Base-by-base conservation (phyloP, 257 asterid species). In the Solanum chmielewskii region DNA sequence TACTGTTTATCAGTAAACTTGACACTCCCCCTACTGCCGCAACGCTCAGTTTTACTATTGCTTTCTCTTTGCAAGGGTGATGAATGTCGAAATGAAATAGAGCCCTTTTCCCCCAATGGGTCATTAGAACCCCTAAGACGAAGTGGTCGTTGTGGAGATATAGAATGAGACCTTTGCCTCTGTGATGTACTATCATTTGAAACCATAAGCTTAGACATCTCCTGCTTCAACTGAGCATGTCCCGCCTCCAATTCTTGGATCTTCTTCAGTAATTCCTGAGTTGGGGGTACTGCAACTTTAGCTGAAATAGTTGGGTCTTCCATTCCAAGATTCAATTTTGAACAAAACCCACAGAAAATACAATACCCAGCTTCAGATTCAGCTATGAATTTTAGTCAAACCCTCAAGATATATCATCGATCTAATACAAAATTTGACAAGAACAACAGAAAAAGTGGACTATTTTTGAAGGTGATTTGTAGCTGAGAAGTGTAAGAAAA, bases 11-110 rank as follows among this genome's bases (percentile, higher is more conserved):
- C 98, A 7, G 95, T 92, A 49, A 95, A 93, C 87, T 91, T 93
- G 77, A 91, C 89, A 11, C 88, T 94, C 10, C 89, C 81, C 1
- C 86, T 91, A 18, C 76, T 89, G 75, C 89, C 90, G 15, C 87
- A 49, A 86, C 45, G 77, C 39, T 71, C 88, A 25, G 80, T 92
- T 69, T 86, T 83, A 86, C 86, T 77, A 85, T 89, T 89, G 73
- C 96, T 91, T 92, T 96, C 98, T 88, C 96, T 91, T 91, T 91
- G 96, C 91, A 95, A 88, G 39, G 98, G 99, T 9, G 99, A 96
- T 0, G 94, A 93, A 90, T 93, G 95, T 83, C 95, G 93, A 73
- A 92, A 89, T n/a, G 96, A 91, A 16, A 90, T 85, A 1, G 97
- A 96, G 10, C 98, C 94, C 83, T 83, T 93, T 88, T 89, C 95